Conservation (phyloP, 2,329 filamentous ascomycete species). For the Stachybotrys echinatus region DNA sequence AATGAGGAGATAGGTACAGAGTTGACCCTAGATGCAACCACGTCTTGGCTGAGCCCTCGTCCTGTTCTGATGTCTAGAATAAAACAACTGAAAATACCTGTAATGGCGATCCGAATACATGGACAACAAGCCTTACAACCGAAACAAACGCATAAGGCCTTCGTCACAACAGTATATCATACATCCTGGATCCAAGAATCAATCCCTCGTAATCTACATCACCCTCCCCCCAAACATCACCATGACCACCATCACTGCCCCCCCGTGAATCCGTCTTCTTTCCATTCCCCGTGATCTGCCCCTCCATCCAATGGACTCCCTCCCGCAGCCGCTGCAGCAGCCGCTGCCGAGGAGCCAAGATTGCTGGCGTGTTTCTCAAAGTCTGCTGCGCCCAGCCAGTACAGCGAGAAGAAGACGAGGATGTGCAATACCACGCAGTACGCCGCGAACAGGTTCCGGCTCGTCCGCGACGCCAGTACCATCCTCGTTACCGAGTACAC, state of each 20-base stretch:
- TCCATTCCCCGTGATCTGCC: slow-evolving; percentile 51
- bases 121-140: too few species aligned
- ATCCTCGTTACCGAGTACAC: slow-evolving; percentile 89
- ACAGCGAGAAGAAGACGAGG: slow-evolving; percentile 80
- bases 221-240: not conserved
- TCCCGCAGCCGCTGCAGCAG: slow-evolving; percentile 38
- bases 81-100: too few species aligned
- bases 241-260: slow-evolving; percentile 15
- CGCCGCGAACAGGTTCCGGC: slow-evolving; percentile 86
- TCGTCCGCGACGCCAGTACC: slow-evolving; percentile 83
- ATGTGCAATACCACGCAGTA: slow-evolving; percentile 89
- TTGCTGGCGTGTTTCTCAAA: slow-evolving; percentile 56
- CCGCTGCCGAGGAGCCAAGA: slow-evolving; percentile 43
- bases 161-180: slow-evolving; percentile 1
- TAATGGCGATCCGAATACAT: too few species aligned
- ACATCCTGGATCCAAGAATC: not conserved
- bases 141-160: not conserved
- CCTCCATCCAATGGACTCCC: slow-evolving; percentile 24
- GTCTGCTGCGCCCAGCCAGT: slow-evolving; percentile 70
- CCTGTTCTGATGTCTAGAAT: too few species aligned
- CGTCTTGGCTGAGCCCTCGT: too few species aligned
- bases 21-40: too few species aligned
- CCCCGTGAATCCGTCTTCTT: slow-evolving; percentile 54
- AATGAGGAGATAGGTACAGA: too few species aligned
- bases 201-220: not conserved